Evolutionary conservation across 106 monocot species (phyloP).

Genomic region (Allium fistulosum): DNA sequence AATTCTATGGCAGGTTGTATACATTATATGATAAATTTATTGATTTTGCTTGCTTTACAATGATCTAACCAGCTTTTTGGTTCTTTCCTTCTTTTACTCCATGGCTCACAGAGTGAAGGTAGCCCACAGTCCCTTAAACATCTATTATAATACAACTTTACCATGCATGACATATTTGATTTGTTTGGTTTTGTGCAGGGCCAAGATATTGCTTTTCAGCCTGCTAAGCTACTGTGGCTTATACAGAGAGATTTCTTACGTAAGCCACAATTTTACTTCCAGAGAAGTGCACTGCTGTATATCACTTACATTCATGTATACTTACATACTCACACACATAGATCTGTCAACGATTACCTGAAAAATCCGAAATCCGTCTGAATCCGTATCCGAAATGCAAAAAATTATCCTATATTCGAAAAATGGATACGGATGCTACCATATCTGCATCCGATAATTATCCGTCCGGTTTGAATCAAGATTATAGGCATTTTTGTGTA

Average conservation of each 20-base stretch:
- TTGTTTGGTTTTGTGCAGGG: conserved; percentile 44
- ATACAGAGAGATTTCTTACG: conserved; percentile 98
- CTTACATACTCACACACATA: too few relatives aligned
- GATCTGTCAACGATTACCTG: too few relatives aligned
- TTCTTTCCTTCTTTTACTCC: conserved; percentile 2
- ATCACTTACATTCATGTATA: too few relatives aligned
- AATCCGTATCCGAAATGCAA: too few relatives aligned
- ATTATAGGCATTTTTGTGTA: too few relatives aligned
- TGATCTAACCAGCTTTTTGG: conserved; percentile 12
- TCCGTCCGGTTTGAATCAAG: too few relatives aligned
- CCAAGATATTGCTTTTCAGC: conserved; percentile 97
- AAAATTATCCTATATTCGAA: too few relatives aligned
- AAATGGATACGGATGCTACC: too few relatives aligned
- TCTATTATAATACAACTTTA: too few relatives aligned
- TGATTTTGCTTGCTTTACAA: conserved; percentile 7
- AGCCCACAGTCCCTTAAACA: conserved; percentile 5
- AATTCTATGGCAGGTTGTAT: conserved; percentile 93
- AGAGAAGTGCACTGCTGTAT: neutral
- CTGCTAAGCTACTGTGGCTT: conserved; percentile 98
- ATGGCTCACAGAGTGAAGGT: conserved; percentile 77
- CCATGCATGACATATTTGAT: too few relatives aligned
- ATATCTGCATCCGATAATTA: too few relatives aligned
- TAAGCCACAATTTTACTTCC: conserved; percentile 40
- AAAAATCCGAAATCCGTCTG: too few relatives aligned
- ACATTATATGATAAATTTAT: neutral